These are phyloP conservation scores for Acanthamoeba rhysodes DNA, from an alignment of 208 protist genomes.

Conservation along the genomic window DNA sequence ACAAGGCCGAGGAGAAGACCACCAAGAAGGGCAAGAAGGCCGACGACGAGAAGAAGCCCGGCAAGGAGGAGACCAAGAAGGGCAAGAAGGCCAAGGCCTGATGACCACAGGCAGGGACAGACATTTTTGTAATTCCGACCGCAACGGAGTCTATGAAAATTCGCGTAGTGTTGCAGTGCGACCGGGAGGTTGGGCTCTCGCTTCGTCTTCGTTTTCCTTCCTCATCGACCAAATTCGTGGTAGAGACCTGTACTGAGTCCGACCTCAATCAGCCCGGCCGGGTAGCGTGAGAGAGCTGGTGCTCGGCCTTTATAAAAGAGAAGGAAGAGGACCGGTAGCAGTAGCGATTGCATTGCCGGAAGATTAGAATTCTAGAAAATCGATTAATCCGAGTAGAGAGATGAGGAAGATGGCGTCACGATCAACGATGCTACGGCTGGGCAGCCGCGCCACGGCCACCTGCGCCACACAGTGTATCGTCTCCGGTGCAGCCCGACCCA, in stretches of 20 bases:
- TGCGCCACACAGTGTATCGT: not conserved
- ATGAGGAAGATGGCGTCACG: conserved; percentile 8
- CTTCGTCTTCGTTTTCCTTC: not conserved
- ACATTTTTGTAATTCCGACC: too few species aligned
- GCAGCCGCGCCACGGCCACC: not conserved
- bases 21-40: not conserved
- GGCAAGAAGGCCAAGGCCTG: conserved; percentile 16
- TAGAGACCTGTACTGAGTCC: not conserved
- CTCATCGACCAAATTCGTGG: not conserved
- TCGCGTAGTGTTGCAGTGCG: not conserved
- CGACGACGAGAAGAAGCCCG: not conserved
- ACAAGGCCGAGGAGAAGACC: not conserved
- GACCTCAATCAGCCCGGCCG: too few species aligned
- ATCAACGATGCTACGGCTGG: not conserved
- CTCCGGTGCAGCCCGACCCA: too few species aligned
- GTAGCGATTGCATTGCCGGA: not conserved
- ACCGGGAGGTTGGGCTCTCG: not conserved
- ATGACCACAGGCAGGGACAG: too few species aligned
- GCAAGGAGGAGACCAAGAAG: conserved; percentile 15
- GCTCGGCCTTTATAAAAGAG: too few species aligned
- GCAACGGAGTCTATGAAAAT: not conserved
- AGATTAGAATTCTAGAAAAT: not conserved
- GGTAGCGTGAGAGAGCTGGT: too few species aligned
- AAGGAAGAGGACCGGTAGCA: not conserved
- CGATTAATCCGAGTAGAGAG: not conserved